A percentile compares a stretch with the other conserved stretches of the same genome.
Evolutionary conservation across 331 rosid species (phyloP).

Genomic region (Malus hybrid): DNA sequence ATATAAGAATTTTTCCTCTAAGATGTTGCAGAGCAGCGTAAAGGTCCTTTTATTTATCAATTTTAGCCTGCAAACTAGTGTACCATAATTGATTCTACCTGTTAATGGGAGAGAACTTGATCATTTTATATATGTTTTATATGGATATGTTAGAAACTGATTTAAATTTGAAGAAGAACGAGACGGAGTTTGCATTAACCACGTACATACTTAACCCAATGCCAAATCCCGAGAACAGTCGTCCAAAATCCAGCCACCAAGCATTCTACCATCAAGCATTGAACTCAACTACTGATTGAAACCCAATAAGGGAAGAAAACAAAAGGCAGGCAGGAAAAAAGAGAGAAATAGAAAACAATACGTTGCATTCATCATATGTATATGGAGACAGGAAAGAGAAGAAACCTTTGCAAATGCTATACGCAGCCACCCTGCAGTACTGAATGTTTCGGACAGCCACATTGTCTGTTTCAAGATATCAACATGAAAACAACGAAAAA

Average conservation of each 20-base stretch:
- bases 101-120: not conserved
- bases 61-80: slow-evolving; percentile 45
- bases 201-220: not conserved
- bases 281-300: not conserved
- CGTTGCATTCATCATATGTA: not conserved
- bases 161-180: not conserved
- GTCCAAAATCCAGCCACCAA: slow-evolving; percentile 14
- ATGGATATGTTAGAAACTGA: not conserved
- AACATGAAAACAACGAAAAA: not conserved
- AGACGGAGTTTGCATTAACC: not conserved
- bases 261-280: not conserved
- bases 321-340: not conserved
- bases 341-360: not conserved
- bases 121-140: not conserved
- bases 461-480: slow-evolving; percentile 5
- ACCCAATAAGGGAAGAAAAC: not conserved
- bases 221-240: not conserved
- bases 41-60: slow-evolving; percentile 38
- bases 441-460: slow-evolving; percentile 10
- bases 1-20: slow-evolving; percentile 48
- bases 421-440: slow-evolving; percentile 21
- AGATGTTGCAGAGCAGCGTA: slow-evolving; percentile 50
- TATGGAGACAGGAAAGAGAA: not conserved
- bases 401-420: slow-evolving; percentile 19
- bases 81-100: not conserved